A percentile compares a stretch with the other conserved stretches of the same genome.
phyloP scores from a whole-genome alignment of 768 basidiomycete species.

The Porpolomopsis calyptriformis region DNA sequence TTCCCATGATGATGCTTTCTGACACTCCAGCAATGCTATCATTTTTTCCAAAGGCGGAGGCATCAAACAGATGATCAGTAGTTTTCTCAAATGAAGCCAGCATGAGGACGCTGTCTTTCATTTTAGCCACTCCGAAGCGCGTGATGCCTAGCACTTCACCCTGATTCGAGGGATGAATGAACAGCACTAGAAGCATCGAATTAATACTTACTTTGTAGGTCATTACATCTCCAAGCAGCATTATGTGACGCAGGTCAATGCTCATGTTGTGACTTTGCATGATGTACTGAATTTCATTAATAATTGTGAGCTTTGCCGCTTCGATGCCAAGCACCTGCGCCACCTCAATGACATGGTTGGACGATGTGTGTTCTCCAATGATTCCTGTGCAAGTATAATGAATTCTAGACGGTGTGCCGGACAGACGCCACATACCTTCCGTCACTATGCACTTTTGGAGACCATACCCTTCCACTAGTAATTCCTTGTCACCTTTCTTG shows the following conservation, averaged over 20 bases:
- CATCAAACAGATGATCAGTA: slow-evolving; percentile 97
- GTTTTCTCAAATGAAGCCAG: slow-evolving; percentile 99
- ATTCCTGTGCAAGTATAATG: slow-evolving; percentile 49
- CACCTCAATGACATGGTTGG: slow-evolving; percentile 96
- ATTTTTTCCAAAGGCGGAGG: slow-evolving; percentile 90
- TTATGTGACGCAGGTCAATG: slow-evolving; percentile 97
- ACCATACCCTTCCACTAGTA: slow-evolving; percentile 96
- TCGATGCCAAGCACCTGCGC: slow-evolving; percentile 96
- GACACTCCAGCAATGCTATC: slow-evolving; percentile 95
- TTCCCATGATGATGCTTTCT: slow-evolving; percentile 99
- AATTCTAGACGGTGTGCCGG: slow-evolving; percentile 2
- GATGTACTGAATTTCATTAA: slow-evolving; percentile 94
- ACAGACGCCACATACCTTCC: slow-evolving; percentile 49
- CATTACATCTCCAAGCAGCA: slow-evolving; percentile 98
- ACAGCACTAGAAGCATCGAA: not conserved
- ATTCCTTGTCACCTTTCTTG: slow-evolving; percentile 79
- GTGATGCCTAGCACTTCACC: slow-evolving; percentile 98
- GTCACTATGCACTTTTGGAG: slow-evolving; percentile 95
- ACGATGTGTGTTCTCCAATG: slow-evolving; percentile 82
- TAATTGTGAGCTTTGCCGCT: slow-evolving; percentile 86
- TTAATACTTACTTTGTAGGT: slow-evolving; percentile 70
- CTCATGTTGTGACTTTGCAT: slow-evolving; percentile 98
- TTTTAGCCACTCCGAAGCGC: slow-evolving; percentile 97
- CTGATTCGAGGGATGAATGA: slow-evolving; percentile 26
- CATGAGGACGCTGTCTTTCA: slow-evolving; percentile 99